These are phyloP conservation scores for Dactylorhiza incarnata DNA, from an alignment of 106 monocot species.

Conservation along the genomic window DNA sequence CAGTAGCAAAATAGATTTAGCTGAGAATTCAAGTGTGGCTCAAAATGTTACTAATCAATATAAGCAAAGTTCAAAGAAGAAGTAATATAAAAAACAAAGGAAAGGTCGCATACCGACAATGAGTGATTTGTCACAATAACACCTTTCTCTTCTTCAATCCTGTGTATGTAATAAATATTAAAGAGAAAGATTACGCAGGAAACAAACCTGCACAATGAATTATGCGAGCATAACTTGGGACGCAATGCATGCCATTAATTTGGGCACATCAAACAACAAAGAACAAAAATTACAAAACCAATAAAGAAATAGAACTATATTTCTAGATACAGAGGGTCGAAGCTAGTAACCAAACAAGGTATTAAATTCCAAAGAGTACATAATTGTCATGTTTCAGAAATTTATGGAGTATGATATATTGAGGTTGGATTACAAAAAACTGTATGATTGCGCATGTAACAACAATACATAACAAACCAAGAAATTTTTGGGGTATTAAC, in stretches of 20 bases:
- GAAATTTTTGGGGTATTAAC: not conserved
- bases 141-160: constrained; percentile 91
- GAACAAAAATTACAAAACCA: not conserved
- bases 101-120: constrained; percentile 42
- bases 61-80: not conserved
- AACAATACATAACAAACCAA: not conserved
- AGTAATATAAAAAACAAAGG: not conserved
- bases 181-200: not conserved
- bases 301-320: not conserved
- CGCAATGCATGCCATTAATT: not conserved
- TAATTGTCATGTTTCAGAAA: not conserved
- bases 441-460: not conserved
- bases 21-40: not conserved
- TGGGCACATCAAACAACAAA: not conserved
- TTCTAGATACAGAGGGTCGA: not conserved
- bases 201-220: not conserved
- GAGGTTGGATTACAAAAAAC: not conserved
- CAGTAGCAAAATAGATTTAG: not conserved
- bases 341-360: not conserved
- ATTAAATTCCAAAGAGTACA: not conserved
- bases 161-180: constrained; percentile 12
- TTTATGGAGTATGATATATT: not conserved
- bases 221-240: not conserved
- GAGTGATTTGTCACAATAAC: constrained; percentile 81
- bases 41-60: not conserved